Conservation (phyloP, 305 asterid genomes). For the Fraxinus greggii region DNA sequence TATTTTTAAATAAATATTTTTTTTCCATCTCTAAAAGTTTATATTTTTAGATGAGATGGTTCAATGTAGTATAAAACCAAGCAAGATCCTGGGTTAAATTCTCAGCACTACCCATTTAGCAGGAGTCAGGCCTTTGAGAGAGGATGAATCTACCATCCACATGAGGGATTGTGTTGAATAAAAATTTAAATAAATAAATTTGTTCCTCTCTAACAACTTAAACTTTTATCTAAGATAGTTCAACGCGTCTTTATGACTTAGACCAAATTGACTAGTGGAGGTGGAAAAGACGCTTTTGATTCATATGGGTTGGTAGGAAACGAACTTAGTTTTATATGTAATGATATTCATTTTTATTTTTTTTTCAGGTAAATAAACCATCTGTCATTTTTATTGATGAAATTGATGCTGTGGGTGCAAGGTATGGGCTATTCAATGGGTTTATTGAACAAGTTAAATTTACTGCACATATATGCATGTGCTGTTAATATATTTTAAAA, state of each 20-base stretch:
- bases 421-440: conserved; percentile 45
- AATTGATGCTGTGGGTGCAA: conserved; percentile 94
- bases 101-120: background rate
- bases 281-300: background rate
- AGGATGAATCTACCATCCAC: background rate
- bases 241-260: background rate
- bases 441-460: conserved; percentile 10
- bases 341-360: background rate
- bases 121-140: background rate
- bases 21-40: background rate
- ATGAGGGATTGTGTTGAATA: background rate
- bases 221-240: background rate
- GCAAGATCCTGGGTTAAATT: background rate
- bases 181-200: background rate
- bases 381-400: conserved; percentile 96
- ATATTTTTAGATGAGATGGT: background rate
- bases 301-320: background rate
- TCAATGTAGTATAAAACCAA: background rate
- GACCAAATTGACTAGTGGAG: background rate
- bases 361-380: conserved; percentile 83
- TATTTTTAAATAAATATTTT: background rate
- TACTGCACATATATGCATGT: background rate
- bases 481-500: background rate
- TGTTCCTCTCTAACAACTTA: background rate
- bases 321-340: background rate